phyloP scores from a whole-genome alignment of 768 basidiomycete species.

The Serendipita sp. region DNA sequence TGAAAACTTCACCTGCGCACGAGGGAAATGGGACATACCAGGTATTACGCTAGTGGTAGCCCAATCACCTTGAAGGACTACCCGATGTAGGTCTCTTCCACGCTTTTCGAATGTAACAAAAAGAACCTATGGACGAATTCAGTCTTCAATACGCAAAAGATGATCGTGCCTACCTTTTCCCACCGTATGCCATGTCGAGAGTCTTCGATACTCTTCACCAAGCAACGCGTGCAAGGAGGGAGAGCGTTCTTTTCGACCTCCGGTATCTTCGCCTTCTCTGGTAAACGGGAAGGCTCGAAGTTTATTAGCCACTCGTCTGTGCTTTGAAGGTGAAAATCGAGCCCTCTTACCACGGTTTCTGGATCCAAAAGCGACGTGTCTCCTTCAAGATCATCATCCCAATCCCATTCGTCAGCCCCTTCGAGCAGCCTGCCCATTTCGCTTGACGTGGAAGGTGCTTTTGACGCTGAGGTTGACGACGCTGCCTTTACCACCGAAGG shows the following conservation, averaged over 20 bases:
- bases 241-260: slow-evolving; percentile 17
- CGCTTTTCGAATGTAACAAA: slow-evolving; percentile 27
- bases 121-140: slow-evolving; percentile 26
- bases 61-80: slow-evolving; percentile 71
- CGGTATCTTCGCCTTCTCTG: neutral
- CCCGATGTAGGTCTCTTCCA: slow-evolving; percentile 24
- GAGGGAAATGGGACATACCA: slow-evolving; percentile 26
- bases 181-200: slow-evolving; percentile 12
- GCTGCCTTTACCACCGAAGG: neutral
- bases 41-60: slow-evolving; percentile 38
- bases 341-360: neutral
- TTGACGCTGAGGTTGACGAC: neutral
- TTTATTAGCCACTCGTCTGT: too few species aligned
- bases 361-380: neutral
- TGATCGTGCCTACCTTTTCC: slow-evolving; percentile 16
- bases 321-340: too few species aligned
- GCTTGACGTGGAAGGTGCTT: neutral
- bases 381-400: slow-evolving; percentile 36
- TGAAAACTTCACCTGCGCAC: neutral
- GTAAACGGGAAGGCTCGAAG: neutral
- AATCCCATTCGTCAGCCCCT: slow-evolving; percentile 56
- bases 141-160: slow-evolving; percentile 24
- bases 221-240: slow-evolving; percentile 34
- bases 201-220: slow-evolving; percentile 29
- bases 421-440: slow-evolving; percentile 38